Evolutionary conservation across 1,284 basidiomycete species (phyloP), one percentile per base, ranked within the genome.

Genomic region (Sporisorium graminicola): DNA sequence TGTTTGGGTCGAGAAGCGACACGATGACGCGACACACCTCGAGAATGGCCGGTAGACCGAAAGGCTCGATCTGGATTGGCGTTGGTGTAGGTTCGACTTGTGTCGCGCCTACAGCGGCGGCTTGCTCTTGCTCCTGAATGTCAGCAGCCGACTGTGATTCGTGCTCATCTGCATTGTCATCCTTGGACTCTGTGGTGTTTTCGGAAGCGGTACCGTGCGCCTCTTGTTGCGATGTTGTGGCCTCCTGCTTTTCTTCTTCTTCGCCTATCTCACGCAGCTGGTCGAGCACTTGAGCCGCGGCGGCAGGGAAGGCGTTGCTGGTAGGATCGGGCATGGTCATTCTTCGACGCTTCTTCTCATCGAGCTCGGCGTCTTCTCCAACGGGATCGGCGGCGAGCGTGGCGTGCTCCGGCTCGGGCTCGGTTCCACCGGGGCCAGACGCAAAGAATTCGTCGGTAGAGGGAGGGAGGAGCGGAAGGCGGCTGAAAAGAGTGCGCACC

Each of bases 1-100:
- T 95, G 78, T 91, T 92, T 18, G 97, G 97, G 86, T 99, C 95
- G 27, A 99, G 89, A 24, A 99, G 92, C 74, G 96, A 95, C 80
- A 98, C 91, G 53, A 99, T 90, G 29, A 99, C 97, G 2, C 95
- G 92, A 42, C 99, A 88, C 4, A 99, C 90, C 85, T 99, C 97
- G 26, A 95, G 88, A 56, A 98, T 92, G 2, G 97, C 96, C 0
- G 95, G 93, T 27, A 98, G 89, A 9, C 95, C 95, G 86, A 94
- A 97, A 88, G 87, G 86, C 52, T 54, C 55, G 31, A 62, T 55
- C 52, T 63, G 50, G 43, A 76, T 58, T 1, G 65, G 57, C 16
- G 42, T 44, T 18, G 58, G 24, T 14, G 55, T 51, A 18, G 47
- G 20, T 20, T 47, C 43, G 24, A 31, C 42, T 13, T 49, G 33